These are phyloP conservation scores for Globisporangium alternatum DNA, from an alignment of 352 stramenopile genomes.

Conservation along the genomic window DNA sequence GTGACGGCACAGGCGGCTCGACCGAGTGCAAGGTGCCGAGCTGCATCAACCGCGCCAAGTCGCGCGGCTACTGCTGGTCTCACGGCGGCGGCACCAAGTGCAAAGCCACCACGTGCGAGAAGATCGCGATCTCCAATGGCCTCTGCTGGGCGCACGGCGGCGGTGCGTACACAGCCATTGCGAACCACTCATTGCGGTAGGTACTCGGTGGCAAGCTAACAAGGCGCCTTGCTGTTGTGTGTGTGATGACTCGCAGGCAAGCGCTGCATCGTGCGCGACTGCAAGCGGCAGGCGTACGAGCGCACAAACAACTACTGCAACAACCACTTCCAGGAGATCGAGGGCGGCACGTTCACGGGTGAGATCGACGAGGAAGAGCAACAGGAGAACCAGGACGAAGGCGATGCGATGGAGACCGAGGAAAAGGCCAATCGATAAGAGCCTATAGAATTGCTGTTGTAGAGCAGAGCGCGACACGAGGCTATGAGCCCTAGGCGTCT, in stretches of 20 bases:
- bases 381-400: conserved; percentile 1
- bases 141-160: conserved; percentile 33
- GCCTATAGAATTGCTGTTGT: too few relatives aligned
- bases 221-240: not conserved
- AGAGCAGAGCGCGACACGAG: too few relatives aligned
- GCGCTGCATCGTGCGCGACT: conserved; percentile 32
- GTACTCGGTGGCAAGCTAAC: not conserved
- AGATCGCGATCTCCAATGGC: conserved; percentile 32
- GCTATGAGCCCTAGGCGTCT: not conserved
- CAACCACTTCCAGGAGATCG: conserved; percentile 37
- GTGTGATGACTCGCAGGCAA: conserved; percentile 26
- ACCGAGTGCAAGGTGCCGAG: conserved; percentile 22
- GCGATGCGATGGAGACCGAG: not conserved
- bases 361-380: conserved; percentile 5
- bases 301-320: conserved; percentile 55
- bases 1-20: conserved; percentile 12
- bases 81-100: conserved; percentile 36
- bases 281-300: conserved; percentile 52
- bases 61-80: conserved; percentile 31
- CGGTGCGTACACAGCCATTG: conserved; percentile 12
- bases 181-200: not conserved
- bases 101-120: conserved; percentile 22
- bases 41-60: conserved; percentile 39
- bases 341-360: conserved; percentile 10
- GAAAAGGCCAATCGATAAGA: conserved; percentile 7